A percentile compares a stretch with the other conserved stretches of the same genome.
These are phyloP conservation scores for Taphrina communis DNA, from an alignment of 1,139 yeast species.

Conservation along the genomic window DNA sequence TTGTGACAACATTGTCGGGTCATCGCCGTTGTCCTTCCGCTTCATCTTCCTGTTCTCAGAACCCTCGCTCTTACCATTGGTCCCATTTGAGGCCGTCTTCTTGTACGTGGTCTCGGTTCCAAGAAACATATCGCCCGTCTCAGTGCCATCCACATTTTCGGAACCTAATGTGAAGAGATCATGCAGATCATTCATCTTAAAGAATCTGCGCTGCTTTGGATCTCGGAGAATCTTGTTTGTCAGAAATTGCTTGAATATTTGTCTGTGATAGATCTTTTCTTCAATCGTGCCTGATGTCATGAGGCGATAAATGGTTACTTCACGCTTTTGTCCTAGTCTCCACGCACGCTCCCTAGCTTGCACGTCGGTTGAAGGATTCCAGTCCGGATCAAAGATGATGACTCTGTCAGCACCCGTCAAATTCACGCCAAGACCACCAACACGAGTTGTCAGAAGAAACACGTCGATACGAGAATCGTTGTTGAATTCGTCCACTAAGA, in stretches of 20 bases:
- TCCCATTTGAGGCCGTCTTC: no score
- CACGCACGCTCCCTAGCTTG: conserved; percentile 98
- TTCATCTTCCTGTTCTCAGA: conserved; percentile 58
- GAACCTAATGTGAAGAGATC: conserved; percentile 87
- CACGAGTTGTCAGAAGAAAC: conserved; percentile 86
- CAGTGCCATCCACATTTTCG: conserved; percentile 66
- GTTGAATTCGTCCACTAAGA: conserved; percentile 80
- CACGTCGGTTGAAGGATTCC: conserved; percentile 98
- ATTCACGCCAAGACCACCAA: conserved; percentile 94
- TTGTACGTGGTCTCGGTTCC: conserved; percentile 57
- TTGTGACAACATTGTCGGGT: conserved; percentile 9
- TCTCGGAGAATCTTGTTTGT: conserved; percentile 93
- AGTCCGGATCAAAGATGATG: conserved; percentile 93
- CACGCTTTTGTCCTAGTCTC: conserved; percentile 93
- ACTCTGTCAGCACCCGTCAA: conserved; percentile 95
- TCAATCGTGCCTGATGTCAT: conserved; percentile 97
- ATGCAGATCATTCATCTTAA: conserved; percentile 88
- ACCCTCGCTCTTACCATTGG: no score
- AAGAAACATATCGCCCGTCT: conserved; percentile 67
- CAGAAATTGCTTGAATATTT: conserved; percentile 90
- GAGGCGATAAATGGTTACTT: conserved; percentile 87
- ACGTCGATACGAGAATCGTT: conserved; percentile 62
- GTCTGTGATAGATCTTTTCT: conserved; percentile 94
- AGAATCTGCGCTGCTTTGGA: conserved; percentile 91
- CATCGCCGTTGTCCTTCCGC: conserved; percentile 47